Conservation (phyloP, 2,329 filamentous ascomycete species). For the Aureobasidium sp. region DNA sequence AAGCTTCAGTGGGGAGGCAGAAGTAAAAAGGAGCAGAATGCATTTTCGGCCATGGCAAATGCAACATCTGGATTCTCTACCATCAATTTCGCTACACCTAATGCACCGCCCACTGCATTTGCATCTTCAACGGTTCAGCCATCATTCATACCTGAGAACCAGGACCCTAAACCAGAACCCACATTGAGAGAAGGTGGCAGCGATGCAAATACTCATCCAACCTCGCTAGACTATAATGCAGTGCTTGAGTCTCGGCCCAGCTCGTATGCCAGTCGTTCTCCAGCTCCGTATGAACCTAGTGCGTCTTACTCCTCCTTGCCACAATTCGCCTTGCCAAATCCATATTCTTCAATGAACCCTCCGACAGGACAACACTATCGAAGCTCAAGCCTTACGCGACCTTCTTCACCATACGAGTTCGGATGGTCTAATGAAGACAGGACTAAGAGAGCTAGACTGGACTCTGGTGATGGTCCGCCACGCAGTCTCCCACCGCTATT, state of each 20-base stretch:
- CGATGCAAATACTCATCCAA: too few relatives aligned
- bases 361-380: background rate
- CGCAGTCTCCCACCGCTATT: conserved; percentile 17
- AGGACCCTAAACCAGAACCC: background rate
- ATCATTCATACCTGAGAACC: background rate
- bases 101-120: background rate
- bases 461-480: conserved; percentile 16
- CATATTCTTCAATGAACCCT: background rate
- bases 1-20: conserved; percentile 73
- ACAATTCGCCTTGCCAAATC: conserved; percentile 1
- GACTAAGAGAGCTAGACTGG: conserved; percentile 27
- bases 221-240: background rate
- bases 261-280: background rate
- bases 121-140: background rate
- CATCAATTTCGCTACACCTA: background rate
- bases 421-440: conserved; percentile 22
- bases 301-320: background rate
- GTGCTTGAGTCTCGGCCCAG: background rate
- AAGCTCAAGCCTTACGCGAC: background rate
- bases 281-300: background rate
- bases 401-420: background rate
- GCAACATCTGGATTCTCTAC: background rate
- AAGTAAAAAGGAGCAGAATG: conserved; percentile 42
- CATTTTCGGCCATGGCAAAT: conserved; percentile 16
- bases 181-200: background rate